phyloP scores from a whole-genome alignment of 202 grass and related monocot genomes.

The Dendrocalamus latiflorus region DNA sequence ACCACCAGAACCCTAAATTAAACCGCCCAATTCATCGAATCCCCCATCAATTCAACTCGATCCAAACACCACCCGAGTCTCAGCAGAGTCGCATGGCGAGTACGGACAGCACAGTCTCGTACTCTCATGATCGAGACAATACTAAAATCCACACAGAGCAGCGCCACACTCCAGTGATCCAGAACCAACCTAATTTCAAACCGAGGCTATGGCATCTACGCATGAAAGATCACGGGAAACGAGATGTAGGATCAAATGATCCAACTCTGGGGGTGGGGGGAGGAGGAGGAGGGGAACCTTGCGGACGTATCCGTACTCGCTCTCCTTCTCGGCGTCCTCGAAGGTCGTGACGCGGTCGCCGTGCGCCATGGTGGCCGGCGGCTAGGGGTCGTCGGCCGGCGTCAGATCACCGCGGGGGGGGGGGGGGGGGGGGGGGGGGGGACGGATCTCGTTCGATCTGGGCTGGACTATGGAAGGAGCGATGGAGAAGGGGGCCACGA shows the following conservation, averaged over 20 bases:
- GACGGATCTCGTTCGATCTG: conserved; percentile 24
- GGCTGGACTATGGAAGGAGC: conserved; percentile 1
- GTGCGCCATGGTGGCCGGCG: conserved; percentile 49
- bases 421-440: background rate
- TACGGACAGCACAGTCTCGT: background rate
- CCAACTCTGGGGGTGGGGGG: background rate
- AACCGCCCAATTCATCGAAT: background rate
- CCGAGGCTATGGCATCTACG: too few relatives aligned
- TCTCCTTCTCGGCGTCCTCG: conserved; percentile 77
- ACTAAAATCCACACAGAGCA: background rate
- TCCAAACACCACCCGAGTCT: background rate
- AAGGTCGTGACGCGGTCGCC: conserved; percentile 69
- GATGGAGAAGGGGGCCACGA: conserved; percentile 44
- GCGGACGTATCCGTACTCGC: conserved; percentile 81
- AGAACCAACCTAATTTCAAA: background rate
- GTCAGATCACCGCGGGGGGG: conserved; percentile 28
- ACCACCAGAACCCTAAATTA: background rate
- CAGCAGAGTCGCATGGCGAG: background rate
- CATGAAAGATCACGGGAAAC: background rate
- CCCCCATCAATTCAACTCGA: background rate
- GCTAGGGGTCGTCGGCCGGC: background rate
- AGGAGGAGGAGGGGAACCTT: conserved; percentile 38
- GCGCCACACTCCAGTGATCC: background rate
- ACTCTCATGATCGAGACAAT: background rate
- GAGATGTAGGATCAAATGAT: background rate